Base-by-base conservation (phyloP, 257 asterid species). In the Prunella vulgaris region DNA sequence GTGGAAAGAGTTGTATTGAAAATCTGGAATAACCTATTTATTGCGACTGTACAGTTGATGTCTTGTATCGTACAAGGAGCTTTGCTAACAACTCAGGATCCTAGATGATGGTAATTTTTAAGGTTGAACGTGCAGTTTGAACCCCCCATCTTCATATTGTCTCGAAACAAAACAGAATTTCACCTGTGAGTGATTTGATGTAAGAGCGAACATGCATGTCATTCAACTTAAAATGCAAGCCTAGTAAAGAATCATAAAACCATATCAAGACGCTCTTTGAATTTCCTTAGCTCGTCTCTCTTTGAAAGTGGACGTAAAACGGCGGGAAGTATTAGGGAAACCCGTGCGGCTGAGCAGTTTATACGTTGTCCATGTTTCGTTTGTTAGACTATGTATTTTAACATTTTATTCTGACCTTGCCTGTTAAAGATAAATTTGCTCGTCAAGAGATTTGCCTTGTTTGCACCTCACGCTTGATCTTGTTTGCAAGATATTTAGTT, bases 221-320 rank as follows among this genome's bases (percentile, higher is more conserved):
- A 48, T 84, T 78, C 80, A 88, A 86, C 80, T 78, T 83, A 70
- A 93, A 86, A 84, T 90, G 90, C 83, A 86, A 76, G 76, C 88
- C 76, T 71, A 88, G 74, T 58, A 93, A 70, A 68, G 81, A 80
- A 54, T 86, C 95, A 74, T 90, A 93, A 56, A 90, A 81, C 88
- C 17, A 7, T 40, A 79, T 85, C 88, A n/a, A 90, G 60, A 58
- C 71, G 72, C 65, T 68, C 74, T 77, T 88, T 82, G 49, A 85
- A 88, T 78, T 82, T 88, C 80, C 79, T 86, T 70, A 93, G 75
- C 85, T 87, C 97, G 30, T 88, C 95, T 52, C 90, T 84, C 84
- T 4, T 0, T 14, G n/a, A n/a, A n/a, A n/a, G n/a, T n/a, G n/a
- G n/a, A n/a, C n/a, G n/a, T n/a, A n/a, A n/a, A n/a, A n/a, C n/a